Base-by-base conservation (phyloP, 208 protist genomes). In the Acanthamoeba rhysodes region DNA sequence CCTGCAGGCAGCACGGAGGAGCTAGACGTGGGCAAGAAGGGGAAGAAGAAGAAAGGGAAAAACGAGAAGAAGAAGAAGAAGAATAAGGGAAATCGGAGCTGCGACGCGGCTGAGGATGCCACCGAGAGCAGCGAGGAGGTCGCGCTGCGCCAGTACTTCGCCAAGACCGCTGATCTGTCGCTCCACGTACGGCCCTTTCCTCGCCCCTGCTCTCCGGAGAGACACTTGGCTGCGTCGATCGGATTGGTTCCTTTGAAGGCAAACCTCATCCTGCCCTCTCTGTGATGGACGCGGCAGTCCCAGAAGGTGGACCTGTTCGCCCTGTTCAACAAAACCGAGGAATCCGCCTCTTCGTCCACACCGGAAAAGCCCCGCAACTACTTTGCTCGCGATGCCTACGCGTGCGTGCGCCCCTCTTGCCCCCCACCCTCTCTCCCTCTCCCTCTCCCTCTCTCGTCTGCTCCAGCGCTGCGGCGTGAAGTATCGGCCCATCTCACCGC, bases 261-360 rank as follows among this genome's bases (percentile, higher is more conserved):
- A n/a, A n/a, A 74, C 12, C 29, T 45, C 57, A 0, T 18, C 20
- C 0, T 18, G 57, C 5, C 22, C 20, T 55, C 48, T 24, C 16
- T 82, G 18, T 18, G 9, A 12, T n/a, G 14, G 18, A 22, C 12
- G 45, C 29, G 10, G 34, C 22, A 82, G 50, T 18, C 6, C 4
- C 41, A 41, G n/a, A 27, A 34, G 48, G 24, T 80, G 12, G 70
- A 80, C 66, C 62, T 94, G 29, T 94, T 94, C 32, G 57, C 59
- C 48, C 90, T 94, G 41, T 94, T 94, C 90, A 82, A 24, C 18
- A 74, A 55, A 53, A 94, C 90, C 27, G 90, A 94, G 53, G 90
- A 91, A 50, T 37, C 85, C 22, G 0, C 85, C 9, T 53, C 53
- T 18, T 45, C 20, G 85, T 16, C 85, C 10, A 16, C 85, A 7